A percentile compares a stretch with the other conserved stretches of the same genome.
Conservation (phyloP, 768 basidiomycete species). For the Pulveroboletus ravenelii region DNA sequence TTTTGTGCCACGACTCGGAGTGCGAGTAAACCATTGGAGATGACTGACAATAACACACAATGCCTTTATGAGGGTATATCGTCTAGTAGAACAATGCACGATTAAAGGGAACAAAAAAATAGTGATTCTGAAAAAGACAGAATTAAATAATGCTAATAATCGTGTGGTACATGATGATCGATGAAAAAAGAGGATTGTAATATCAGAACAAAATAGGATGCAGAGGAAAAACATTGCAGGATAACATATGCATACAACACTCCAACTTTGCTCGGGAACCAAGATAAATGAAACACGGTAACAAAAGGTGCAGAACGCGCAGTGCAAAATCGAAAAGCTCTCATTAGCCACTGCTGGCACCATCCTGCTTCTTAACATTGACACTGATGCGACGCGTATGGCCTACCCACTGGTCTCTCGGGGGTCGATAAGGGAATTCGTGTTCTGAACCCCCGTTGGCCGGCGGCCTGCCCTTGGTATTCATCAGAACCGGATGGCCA, state of each 20-base stretch:
- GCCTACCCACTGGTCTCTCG: slow-evolving; percentile 30
- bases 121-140: background rate
- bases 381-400: slow-evolving; percentile 40
- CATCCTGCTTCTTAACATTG: slow-evolving; percentile 27
- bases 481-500: background rate
- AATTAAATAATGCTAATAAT: background rate
- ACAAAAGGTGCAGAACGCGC: background rate
- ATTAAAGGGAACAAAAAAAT: background rate
- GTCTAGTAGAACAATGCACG: background rate
- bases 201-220: slow-evolving; percentile 1
- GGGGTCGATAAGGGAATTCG: slow-evolving; percentile 33
- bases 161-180: background rate
- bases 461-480: background rate
- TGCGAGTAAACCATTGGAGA: no score
- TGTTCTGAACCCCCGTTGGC: slow-evolving; percentile 1
- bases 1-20: no score
- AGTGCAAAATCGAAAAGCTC: background rate
- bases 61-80: no score
- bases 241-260: slow-evolving; percentile 3
- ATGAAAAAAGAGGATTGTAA: background rate
- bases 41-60: background rate
- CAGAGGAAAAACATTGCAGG: background rate
- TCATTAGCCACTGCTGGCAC: slow-evolving; percentile 10
- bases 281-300: background rate
- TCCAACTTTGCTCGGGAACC: background rate